Conservation (phyloP, 1,284 basidiomycete species). For the Hymenochaete sp. region DNA sequence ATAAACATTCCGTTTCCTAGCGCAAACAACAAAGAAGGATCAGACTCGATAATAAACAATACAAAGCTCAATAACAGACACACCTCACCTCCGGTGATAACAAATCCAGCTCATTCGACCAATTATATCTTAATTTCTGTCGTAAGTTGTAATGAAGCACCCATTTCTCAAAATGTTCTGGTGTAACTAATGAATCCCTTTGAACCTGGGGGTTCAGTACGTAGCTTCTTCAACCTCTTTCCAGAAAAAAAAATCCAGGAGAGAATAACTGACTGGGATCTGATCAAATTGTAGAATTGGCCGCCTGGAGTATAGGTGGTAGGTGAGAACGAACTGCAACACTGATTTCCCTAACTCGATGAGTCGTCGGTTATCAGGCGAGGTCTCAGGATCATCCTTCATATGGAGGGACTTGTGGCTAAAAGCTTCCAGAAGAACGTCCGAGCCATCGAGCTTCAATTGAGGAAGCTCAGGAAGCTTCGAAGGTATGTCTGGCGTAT, state of each 20-base stretch:
- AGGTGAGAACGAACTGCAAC: conserved; percentile 42
- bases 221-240: neutral
- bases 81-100: conserved; percentile 39
- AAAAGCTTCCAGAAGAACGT: conserved; percentile 54
- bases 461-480: conserved; percentile 33
- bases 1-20: conserved; percentile 51
- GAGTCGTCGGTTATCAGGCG: conserved; percentile 50
- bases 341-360: conserved; percentile 43
- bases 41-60: no score
- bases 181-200: conserved; percentile 31
- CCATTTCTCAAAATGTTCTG: conserved; percentile 48
- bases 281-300: conserved; percentile 43
- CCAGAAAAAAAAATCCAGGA: neutral
- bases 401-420: conserved; percentile 57
- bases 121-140: conserved; percentile 45
- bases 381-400: conserved; percentile 26
- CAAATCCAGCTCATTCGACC: conserved; percentile 36
- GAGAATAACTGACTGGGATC: conserved; percentile 34
- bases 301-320: conserved; percentile 42
- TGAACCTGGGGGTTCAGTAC: conserved; percentile 27
- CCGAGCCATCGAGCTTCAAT: conserved; percentile 37
- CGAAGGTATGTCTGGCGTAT: conserved; percentile 11
- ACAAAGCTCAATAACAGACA: neutral
- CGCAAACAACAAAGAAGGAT: neutral
- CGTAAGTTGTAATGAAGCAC: conserved; percentile 46